Percentiles rank a stretch among this genome's conserved stretches.
Conservation (phyloP, 2,329 filamentous ascomycete genomes). For the Aphanocladium album region DNA sequence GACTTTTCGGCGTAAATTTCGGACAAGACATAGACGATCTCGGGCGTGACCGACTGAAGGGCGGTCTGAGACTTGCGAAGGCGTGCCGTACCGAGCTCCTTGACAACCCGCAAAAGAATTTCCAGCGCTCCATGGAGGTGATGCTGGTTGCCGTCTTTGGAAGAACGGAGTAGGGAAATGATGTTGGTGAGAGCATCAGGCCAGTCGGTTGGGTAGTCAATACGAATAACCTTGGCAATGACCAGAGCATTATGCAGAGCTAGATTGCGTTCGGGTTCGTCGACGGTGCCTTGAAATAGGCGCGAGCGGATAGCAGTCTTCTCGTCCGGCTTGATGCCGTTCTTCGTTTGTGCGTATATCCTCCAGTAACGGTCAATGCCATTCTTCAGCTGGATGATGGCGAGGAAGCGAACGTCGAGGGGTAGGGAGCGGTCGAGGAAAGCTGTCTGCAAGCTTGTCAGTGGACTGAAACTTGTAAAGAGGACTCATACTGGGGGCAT, state of each 20-base stretch:
- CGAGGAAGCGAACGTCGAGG: slow-evolving; percentile 75
- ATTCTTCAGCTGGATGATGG: slow-evolving; percentile 93
- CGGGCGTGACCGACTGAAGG: slow-evolving; percentile 72
- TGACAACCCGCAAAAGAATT: slow-evolving; percentile 79
- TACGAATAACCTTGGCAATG: slow-evolving; percentile 79
- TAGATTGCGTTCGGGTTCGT: slow-evolving; percentile 69
- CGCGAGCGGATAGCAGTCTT: slow-evolving; percentile 71
- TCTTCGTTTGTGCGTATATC: slow-evolving; percentile 47
- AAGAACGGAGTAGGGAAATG: slow-evolving; percentile 56
- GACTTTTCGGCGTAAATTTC: slow-evolving; percentile 75
- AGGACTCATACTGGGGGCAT: not conserved
- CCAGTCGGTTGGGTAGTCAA: slow-evolving; percentile 89
- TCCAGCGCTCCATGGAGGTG: slow-evolving; percentile 69
- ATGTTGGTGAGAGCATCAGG: slow-evolving; percentile 56
- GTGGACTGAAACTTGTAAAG: not conserved
- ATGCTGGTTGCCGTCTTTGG: slow-evolving; percentile 49
- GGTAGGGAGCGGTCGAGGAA: slow-evolving; percentile 78
- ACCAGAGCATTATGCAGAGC: slow-evolving; percentile 86
- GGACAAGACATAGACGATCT: slow-evolving; percentile 75
- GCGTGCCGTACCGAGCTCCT: slow-evolving; percentile 80
- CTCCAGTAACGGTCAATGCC: slow-evolving; percentile 95
- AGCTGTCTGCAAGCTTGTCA: slow-evolving; percentile 52
- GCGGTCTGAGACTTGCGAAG: slow-evolving; percentile 69
- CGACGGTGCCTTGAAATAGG: slow-evolving; percentile 69
- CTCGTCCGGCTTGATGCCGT: slow-evolving; percentile 67